Base-by-base conservation (phyloP, 2,329 filamentous ascomycete species). In the Ceratocystis harringtonii region DNA sequence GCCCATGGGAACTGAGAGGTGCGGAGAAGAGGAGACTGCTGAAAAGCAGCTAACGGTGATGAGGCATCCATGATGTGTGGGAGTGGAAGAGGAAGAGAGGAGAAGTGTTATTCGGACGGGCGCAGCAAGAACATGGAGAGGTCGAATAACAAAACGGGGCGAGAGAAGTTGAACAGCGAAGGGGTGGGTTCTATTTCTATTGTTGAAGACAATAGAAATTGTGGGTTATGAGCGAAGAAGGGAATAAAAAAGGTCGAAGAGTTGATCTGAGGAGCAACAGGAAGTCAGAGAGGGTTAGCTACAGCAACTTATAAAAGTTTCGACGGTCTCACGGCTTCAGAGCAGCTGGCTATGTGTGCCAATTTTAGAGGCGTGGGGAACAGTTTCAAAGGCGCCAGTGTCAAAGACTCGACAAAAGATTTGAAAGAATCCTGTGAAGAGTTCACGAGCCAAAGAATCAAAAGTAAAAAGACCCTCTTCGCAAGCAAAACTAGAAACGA, bases 1-100 rank as follows among this genome's bases (percentile, higher is more conserved):
- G 73, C 78, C 86, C 83, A 92, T 84, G 72, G 80, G 75, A 64
- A 61, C 50, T 66, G 64, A 36, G 25, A 25, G 52, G 30, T 67
- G 55, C 70, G 85, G 43, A 75, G 69, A 78, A 78, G 77, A 84
- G 78, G 76, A 81, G 77, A 76, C 83, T 80, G 90, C 78, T 91
- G 90, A 86, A 97, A 89, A 66, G 92, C 91, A 75, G 92, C 92
- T 73, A 97, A 78, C 60, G 94, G 94, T 71, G 94, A 97, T 57
- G 92, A 96, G 69, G 89, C 87, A 77, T 96, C 91, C 90, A 62
- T 78, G 70, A 19, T 19, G n/a, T 22, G 52, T n/a, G 52, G 30
- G 17, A 7, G 44, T 17, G 17, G 44, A 17, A 5, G 22, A 22
- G 5, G 50, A 10, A 7, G 12, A 25, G 17, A 32, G 52, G 28